phyloP scores from a whole-genome alignment of 371 early-diverging fungal genomes.

The Conidiobolus incongruus region DNA sequence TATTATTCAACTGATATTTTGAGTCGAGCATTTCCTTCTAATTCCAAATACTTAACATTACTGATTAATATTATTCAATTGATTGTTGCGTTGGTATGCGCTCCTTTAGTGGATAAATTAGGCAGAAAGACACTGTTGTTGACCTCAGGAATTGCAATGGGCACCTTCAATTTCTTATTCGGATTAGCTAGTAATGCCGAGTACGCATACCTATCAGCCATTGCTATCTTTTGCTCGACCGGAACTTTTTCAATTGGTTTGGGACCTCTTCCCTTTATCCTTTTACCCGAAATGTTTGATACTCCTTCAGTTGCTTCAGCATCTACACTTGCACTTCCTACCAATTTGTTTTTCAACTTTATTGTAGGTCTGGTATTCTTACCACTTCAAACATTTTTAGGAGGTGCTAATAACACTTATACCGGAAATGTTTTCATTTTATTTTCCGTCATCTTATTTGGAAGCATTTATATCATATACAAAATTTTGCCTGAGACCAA shows the following conservation, averaged over 20 bases:
- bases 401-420: conserved; percentile 3
- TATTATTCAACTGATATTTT: conserved; percentile 67
- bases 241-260: conserved; percentile 76
- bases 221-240: conserved; percentile 50
- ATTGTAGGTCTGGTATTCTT: conserved; percentile 38
- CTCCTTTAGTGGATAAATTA: conserved; percentile 49
- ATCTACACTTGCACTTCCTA: conserved; percentile 34
- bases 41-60: conserved; percentile 38
- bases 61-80: conserved; percentile 55
- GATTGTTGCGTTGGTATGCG: conserved; percentile 41
- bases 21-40: conserved; percentile 31
- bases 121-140: conserved; percentile 64
- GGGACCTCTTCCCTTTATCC: conserved; percentile 70
- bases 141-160: conserved; percentile 33
- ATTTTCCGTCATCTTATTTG: conserved; percentile 12
- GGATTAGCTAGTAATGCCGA: conserved; percentile 27
- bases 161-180: conserved; percentile 21
- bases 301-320: conserved; percentile 41
- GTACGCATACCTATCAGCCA: conserved; percentile 25
- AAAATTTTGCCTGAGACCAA: conserved; percentile 62
- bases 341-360: conserved; percentile 55
- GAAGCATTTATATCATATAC: conserved; percentile 19
- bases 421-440: background rate
- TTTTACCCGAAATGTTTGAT: conserved; percentile 64
- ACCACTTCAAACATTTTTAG: conserved; percentile 37